These are phyloP conservation scores for Cornus suecica DNA, from an alignment of 148 eudicot genomes.

Conservation along the genomic window DNA sequence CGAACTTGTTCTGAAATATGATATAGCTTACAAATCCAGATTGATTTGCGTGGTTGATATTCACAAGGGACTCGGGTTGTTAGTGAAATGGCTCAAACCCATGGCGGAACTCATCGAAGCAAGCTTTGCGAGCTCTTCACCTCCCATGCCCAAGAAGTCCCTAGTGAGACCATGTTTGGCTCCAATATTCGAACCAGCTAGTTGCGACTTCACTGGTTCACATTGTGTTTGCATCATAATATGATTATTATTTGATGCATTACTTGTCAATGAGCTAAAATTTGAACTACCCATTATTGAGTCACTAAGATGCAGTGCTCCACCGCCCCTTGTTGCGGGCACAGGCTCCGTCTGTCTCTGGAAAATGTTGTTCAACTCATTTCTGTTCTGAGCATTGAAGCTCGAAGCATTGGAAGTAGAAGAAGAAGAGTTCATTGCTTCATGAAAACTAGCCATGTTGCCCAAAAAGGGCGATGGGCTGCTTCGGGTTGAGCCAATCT, in stretches of 20 bases:
- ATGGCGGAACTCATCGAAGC: slow-evolving; percentile 58
- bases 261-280: slow-evolving; percentile 19
- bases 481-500: slow-evolving; percentile 71
- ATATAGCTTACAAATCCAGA: no score
- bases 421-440: slow-evolving; percentile 39
- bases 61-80: slow-evolving; percentile 23
- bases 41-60: no score
- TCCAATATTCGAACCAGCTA: slow-evolving; percentile 13
- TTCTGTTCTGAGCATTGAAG: no score
- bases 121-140: slow-evolving; percentile 66
- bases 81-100: slow-evolving; percentile 57
- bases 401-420: slow-evolving; percentile 3
- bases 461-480: slow-evolving; percentile 41
- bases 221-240: slow-evolving; percentile 34
- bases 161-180: slow-evolving; percentile 45
- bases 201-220: slow-evolving; percentile 13
- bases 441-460: slow-evolving; percentile 24
- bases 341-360: slow-evolving; percentile 4
- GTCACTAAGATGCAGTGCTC: not conserved
- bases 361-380: not conserved
- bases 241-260: slow-evolving; percentile 22
- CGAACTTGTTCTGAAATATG: no score
- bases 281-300: slow-evolving; percentile 8
- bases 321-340: no score
- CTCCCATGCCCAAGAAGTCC: slow-evolving; percentile 82